Evolutionary conservation across 805 yeast genomes (phyloP), one percentile per base, ranked within the genome.

Genomic region (Saccharomyces kudriavzevii): DNA sequence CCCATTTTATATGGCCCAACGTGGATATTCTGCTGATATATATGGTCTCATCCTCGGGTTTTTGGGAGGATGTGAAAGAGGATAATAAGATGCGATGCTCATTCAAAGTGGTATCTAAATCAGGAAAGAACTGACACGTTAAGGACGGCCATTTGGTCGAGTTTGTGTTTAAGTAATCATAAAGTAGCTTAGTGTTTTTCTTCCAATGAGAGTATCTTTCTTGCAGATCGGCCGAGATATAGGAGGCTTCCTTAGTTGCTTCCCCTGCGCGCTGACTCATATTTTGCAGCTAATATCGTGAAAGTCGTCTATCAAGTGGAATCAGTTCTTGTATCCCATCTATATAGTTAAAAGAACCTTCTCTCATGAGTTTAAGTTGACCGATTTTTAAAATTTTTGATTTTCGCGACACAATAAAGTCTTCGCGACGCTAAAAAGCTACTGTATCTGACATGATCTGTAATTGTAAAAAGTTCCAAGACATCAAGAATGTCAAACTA

Each of bases 141-240:
- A 87, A 70, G 14, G 89, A 81, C 1, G 96, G 95, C 80, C 83
- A 83, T 51, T 81, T 78, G 26, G 83, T 71, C 8, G 85, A 82
- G 49, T 78, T 79, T 3, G 94, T 85, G 57, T 86, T 83, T 48
- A 89, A 74, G 56, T 85, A 78, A 60, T 84, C 87, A 68, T 89
- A 89, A 53, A 88, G 73, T 57, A 85, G 73, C 9, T 89, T 89
- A 2, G 89, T 83, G 40, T 92, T 85, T 61, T 86, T 84, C 67
- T 89, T 89, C 96, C 96, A 89, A 8, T 57, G 56, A 22, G 67
- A 62, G 51, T 74, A 74, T 26, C 70, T 63, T 29, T 58, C 56
- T 52, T 67, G 71, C 29, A 60, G 53, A 26, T 57, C 65, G 13
- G 56, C 59, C n/a, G 62, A 54, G 47, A 67, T 63, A 35, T 24